These are phyloP conservation scores for Colletotrichum liaoningense DNA, from an alignment of 2,329 filamentous ascomycete species.

Conservation along the genomic window DNA sequence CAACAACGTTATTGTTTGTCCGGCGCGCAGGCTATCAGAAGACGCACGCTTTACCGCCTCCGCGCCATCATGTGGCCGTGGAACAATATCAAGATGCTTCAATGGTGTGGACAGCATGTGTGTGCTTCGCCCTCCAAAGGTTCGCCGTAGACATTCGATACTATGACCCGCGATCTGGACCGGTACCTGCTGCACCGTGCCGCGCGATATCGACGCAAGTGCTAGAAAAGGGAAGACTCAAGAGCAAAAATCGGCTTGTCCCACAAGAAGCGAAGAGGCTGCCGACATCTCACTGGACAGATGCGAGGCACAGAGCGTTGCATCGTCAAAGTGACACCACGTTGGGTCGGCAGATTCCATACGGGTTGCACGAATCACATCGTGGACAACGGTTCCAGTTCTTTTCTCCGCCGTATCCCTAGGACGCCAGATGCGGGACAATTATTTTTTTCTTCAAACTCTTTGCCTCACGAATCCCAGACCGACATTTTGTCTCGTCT, in stretches of 20 bases:
- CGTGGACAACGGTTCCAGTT: conserved; percentile 12
- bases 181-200: conserved; percentile 34
- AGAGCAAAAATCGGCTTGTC: conserved; percentile 6
- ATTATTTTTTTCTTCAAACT: conserved; percentile 9
- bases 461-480: conserved; percentile 6
- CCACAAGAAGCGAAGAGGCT: conserved; percentile 5
- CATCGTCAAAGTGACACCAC: conserved; percentile 30
- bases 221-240: conserved; percentile 2
- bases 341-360: conserved; percentile 27
- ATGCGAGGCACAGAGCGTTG: conserved; percentile 24
- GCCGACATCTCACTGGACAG: conserved; percentile 26
- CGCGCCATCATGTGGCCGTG: conserved; percentile 27
- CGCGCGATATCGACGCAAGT: conserved; percentile 23
- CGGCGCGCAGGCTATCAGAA: background rate
- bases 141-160: conserved; percentile 10
- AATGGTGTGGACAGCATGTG: background rate
- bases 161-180: conserved; percentile 15
- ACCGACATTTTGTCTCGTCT: conserved; percentile 32
- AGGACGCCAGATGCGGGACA: conserved; percentile 3
- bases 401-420: conserved; percentile 11
- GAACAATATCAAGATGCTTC: conserved; percentile 16
- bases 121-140: conserved; percentile 5
- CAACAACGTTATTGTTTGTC: background rate
- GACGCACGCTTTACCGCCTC: conserved; percentile 7
- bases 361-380: conserved; percentile 34